Evolutionary conservation across 1,284 basidiomycete genomes (phyloP), one percentile per base, ranked within the genome.

Genomic region (Schizopora paradoxa): DNA sequence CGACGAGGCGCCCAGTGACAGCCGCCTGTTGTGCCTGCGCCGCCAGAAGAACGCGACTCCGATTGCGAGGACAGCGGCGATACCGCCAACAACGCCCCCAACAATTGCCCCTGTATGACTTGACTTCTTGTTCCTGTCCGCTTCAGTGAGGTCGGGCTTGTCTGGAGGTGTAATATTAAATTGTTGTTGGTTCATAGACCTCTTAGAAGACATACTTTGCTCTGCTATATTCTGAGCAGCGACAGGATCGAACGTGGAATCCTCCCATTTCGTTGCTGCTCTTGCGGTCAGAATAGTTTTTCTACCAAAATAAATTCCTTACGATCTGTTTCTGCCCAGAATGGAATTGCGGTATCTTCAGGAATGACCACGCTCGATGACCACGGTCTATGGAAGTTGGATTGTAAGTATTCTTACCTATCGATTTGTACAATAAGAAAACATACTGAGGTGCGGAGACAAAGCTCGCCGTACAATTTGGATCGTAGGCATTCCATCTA

Each of bases 281-380:
- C 16, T 14, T 18, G 19, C 10, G 32, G 7, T 10, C 23, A 11
- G 8, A 8, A 31, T 8, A 8, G 8, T 31, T 31, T 8, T 31
- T 10, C 34, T 36, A 16, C 8, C 18, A 6, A 21, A 10, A 8
- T 21, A n/a, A 35, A 27, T 3, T 5, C 32, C 49, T 28, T 18
- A 51, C 49, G 49, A 28, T 51, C 27, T 7, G 39, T 38, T 2
- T 32, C 43, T 4, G 49, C 49, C 49, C 49, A 51, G 27, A 51
- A 47, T 5, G 49, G 45, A 21, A 51, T 43, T 4, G 49, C 44
- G 14, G 49, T 51, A 23, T 51, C 44, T 6, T 36, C 33, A 21
- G 49, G 49, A 22, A 51, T 51, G 1, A 29, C 37, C 7, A 32
- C 37, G 21, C 41, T 14, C 3, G 18, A 11, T 25, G 49, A 45